Evolutionary conservation across 106 monocot species (phyloP).

Genomic region (Gastrodia elata): DNA sequence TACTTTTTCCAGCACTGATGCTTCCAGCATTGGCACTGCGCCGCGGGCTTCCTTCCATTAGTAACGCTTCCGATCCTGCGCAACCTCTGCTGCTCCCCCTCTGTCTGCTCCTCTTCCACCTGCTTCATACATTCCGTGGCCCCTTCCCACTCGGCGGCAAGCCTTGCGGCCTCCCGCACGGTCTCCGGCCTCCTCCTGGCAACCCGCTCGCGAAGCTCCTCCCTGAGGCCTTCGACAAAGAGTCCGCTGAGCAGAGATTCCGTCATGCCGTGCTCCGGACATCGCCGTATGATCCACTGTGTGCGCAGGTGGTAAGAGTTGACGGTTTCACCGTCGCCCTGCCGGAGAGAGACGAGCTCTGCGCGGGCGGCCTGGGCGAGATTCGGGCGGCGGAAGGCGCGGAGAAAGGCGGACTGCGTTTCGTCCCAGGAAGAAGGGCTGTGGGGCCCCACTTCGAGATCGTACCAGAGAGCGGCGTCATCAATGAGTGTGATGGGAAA

Average conservation of each 20-base stretch:
- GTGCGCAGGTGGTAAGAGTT: slow-evolving; percentile 16
- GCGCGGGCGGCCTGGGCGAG: slow-evolving; percentile 7
- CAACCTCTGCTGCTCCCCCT: slow-evolving; percentile 19
- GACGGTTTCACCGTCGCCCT: slow-evolving; percentile 18
- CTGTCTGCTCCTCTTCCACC: slow-evolving; percentile 1
- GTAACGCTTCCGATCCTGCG: slow-evolving; percentile 26
- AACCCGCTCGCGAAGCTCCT: slow-evolving; percentile 58
- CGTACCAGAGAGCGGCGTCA: slow-evolving; percentile 53
- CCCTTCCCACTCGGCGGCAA: slow-evolving; percentile 55
- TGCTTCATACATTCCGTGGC: slow-evolving; percentile 6
- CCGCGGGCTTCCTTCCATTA: slow-evolving; percentile 12
- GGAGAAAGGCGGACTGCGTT: slow-evolving; percentile 15
- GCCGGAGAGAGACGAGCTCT: slow-evolving; percentile 16
- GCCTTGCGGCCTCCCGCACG: slow-evolving; percentile 49
- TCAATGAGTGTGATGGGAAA: slow-evolving; percentile 42
- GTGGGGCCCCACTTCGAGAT: slow-evolving; percentile 17
- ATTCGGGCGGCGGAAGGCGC: slow-evolving; percentile 11
- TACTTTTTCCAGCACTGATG: slow-evolving; percentile 55
- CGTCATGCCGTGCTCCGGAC: slow-evolving; percentile 67
- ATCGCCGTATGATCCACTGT: slow-evolving; percentile 47
- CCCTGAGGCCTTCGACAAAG: slow-evolving; percentile 65
- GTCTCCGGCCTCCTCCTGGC: slow-evolving; percentile 38
- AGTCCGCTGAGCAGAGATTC: slow-evolving; percentile 44
- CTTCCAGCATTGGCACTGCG: slow-evolving; percentile 38
- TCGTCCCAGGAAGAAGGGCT: slow-evolving; percentile 35